These are phyloP conservation scores for Crithidia brevicula DNA, from an alignment of 208 protist genomes.

Conservation along the genomic window DNA sequence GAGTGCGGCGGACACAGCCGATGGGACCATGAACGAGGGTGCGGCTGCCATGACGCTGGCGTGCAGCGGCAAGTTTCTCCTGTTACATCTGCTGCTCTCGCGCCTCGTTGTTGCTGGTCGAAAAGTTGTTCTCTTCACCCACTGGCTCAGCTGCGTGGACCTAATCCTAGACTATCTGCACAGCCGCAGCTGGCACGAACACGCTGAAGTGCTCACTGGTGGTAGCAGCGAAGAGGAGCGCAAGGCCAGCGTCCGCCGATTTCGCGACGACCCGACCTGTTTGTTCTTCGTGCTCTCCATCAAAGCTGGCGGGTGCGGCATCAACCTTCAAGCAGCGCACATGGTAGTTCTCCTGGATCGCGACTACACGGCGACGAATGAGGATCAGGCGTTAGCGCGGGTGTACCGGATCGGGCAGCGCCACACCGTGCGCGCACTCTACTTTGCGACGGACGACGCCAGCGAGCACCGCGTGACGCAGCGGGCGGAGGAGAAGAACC, in stretches of 20 bases:
- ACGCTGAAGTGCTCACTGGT: conserved; percentile 68
- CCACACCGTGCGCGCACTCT: conserved; percentile 94
- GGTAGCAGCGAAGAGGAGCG: conserved; percentile 59
- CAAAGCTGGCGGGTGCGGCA: conserved; percentile 97
- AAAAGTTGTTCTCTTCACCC: conserved; percentile 97
- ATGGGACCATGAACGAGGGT: conserved; percentile 57
- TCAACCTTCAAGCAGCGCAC: conserved; percentile 97
- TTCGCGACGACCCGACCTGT: conserved; percentile 80
- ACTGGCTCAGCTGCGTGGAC: conserved; percentile 96
- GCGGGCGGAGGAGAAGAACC: conserved; percentile 55
- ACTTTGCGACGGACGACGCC: conserved; percentile 90
- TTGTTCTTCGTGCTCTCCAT: conserved; percentile 97
- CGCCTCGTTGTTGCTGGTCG: conserved; percentile 49
- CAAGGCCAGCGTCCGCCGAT: conserved; percentile 83
- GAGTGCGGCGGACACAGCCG: background rate
- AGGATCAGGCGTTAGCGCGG: conserved; percentile 96
- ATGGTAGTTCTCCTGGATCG: conserved; percentile 96
- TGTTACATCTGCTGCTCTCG: conserved; percentile 79
- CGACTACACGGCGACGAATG: conserved; percentile 97
- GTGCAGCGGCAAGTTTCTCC: conserved; percentile 94
- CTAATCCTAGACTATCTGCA: conserved; percentile 91
- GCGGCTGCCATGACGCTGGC: conserved; percentile 43
- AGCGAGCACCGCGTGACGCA: conserved; percentile 46
- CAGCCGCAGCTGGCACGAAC: conserved; percentile 45
- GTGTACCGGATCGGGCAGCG: conserved; percentile 98